Evolutionary conservation across 1,284 basidiomycete genomes (phyloP).

Genomic region (Ceratorhiza oryzae-sativae): DNA sequence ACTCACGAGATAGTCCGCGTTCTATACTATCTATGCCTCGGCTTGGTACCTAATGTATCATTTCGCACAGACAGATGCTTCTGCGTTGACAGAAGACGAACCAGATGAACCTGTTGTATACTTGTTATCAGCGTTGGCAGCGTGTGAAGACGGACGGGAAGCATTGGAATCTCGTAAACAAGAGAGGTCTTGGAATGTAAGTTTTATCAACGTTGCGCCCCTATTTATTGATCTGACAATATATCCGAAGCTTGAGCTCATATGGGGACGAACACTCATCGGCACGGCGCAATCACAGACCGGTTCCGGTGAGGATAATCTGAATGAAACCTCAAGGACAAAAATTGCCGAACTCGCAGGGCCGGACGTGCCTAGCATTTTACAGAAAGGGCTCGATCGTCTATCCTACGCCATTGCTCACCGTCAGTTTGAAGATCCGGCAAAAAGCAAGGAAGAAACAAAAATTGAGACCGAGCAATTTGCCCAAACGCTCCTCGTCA

Average conservation of each 20-base stretch:
- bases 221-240: too few relatives aligned
- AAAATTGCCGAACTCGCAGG: not conserved
- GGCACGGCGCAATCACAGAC: conserved; percentile 1
- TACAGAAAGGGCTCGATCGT: not conserved
- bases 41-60: conserved; percentile 67
- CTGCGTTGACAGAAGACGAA: conserved; percentile 60
- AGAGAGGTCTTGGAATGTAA: conserved; percentile 22
- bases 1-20: conserved; percentile 58
- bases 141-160: conserved; percentile 27
- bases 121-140: conserved; percentile 32
- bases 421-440: not conserved
- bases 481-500: not conserved
- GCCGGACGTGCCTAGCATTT: not conserved
- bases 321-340: not conserved
- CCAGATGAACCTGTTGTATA: conserved; percentile 60
- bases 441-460: not conserved
- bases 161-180: conserved; percentile 6
- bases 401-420: conserved; percentile 5
- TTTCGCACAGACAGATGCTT: conserved; percentile 60
- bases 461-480: not conserved
- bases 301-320: not conserved
- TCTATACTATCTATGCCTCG: conserved; percentile 68
- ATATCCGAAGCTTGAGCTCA: conserved; percentile 33
- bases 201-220: too few relatives aligned
- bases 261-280: not conserved